phyloP scores from a whole-genome alignment of 169 alveolate genomes.

The Neospora caninum region DNA sequence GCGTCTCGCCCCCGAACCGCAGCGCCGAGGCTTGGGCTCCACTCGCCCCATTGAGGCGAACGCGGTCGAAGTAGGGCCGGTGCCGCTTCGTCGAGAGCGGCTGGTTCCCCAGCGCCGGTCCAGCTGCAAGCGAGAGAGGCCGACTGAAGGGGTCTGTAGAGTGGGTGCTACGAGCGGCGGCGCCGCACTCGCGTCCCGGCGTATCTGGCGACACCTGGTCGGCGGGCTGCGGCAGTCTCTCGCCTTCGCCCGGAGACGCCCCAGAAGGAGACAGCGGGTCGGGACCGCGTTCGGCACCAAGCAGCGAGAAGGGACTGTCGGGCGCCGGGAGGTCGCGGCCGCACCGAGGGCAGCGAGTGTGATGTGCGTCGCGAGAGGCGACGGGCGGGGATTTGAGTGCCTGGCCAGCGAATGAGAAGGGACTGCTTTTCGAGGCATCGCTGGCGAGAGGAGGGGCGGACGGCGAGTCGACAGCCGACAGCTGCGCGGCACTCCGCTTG shows the following conservation, averaged over 20 bases:
- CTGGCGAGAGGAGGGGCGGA: neutral
- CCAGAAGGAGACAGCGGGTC: too few species aligned
- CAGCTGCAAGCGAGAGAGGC: neutral
- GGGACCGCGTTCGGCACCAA: neutral
- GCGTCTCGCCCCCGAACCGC: too few species aligned
- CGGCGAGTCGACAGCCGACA: too few species aligned
- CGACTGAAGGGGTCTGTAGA: too few species aligned
- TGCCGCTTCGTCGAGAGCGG: neutral
- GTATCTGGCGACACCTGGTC: too few species aligned
- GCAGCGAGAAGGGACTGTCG: neutral
- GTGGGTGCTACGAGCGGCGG: too few species aligned
- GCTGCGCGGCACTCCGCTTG: too few species aligned
- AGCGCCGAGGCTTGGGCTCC: too few species aligned
- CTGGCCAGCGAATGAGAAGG: neutral
- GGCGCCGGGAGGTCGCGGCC: neutral
- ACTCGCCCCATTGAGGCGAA: neutral
- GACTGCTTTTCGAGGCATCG: neutral
- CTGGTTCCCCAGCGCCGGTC: neutral
- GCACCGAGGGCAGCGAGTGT: neutral
- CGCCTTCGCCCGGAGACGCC: too few species aligned
- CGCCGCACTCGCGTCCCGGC: too few species aligned
- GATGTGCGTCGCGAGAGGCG: too few species aligned
- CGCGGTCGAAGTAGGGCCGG: slow-evolving; percentile 1
- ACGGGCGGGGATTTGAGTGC: neutral
- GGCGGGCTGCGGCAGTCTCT: too few species aligned